Base-by-base conservation (phyloP, 768 basidiomycete genomes). In the Lactifluus piperatus region DNA sequence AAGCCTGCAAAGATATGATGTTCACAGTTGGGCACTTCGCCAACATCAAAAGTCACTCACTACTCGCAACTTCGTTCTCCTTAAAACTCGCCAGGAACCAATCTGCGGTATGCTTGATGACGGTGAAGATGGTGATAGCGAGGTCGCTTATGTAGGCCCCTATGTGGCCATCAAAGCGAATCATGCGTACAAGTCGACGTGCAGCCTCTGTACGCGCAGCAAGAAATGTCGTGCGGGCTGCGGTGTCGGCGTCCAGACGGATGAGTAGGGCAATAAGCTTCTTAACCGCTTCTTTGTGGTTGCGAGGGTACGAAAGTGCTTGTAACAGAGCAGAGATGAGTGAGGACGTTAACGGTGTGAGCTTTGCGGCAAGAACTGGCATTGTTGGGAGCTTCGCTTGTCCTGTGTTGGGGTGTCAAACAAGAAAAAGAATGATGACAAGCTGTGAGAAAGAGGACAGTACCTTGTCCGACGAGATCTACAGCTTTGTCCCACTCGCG, bases 31-130 rank as follows among this genome's bases (percentile, higher is more conserved):
- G 43, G 26, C 24, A 44, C 32, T 4, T 9, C 44, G 26, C 45
- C n/a, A 30, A 26, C 45, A 32, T 24, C 53, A 8, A 56, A 13
- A 20, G 10, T 18, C 54, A 77, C 91, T 63, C 66, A 95, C 95
- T 81, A 58, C 92, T 94, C 0, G 95, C 88, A 62, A 91, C 90
- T 64, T 93, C 86, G 68, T 97, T 94, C 71, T 97, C 97, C 71
- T 87, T 90, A 73, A 97, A 99, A 57, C 92, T 94, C 0, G 88
- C 86, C 65, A 97, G 76, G 71, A 91, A 99, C 97, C 97, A 99
- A 72, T 99, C 95, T 14, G 91, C 91, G 1, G 94, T 97, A 68
- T 98, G 92, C 70, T 97, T 94, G 70, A 99, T 88, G 1, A 91
- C 85, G 0, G 94, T 97, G 67, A 98, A 98, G 58, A 86, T 83